Conservation (phyloP, 495 filamentous ascomycete genomes). For the Talaromyces stipitatus region DNA sequence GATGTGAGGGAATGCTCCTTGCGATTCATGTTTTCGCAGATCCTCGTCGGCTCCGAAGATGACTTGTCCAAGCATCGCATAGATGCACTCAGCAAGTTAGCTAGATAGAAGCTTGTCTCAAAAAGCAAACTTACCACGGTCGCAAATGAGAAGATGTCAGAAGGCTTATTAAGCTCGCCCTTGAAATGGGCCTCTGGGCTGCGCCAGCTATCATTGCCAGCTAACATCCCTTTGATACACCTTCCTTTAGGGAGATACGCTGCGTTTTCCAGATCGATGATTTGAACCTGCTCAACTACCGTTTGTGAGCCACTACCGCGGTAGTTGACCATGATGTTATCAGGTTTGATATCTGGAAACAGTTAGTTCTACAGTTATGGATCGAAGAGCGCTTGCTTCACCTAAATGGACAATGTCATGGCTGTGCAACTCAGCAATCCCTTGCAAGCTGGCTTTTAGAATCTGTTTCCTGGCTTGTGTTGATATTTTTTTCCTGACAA, state of each 20-base stretch:
- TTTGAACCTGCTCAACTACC: conserved; percentile 20
- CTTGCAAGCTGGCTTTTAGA: neutral
- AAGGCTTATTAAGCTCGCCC: conserved; percentile 23
- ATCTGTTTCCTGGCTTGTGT: neutral
- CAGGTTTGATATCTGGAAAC: neutral
- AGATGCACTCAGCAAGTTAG: conserved; percentile 23
- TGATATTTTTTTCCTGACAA: neutral
- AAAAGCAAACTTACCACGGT: conserved; percentile 30
- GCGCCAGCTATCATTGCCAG: conserved; percentile 29
- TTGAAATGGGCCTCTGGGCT: conserved; percentile 28
- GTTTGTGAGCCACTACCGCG: conserved; percentile 24
- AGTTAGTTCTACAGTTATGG: conserved; percentile 22
- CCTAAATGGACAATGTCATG: conserved; percentile 22
- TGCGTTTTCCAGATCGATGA: neutral
- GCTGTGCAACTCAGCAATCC: neutral
- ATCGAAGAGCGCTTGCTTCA: conserved; percentile 15
- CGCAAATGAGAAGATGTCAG: conserved; percentile 29
- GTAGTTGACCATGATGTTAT: neutral
- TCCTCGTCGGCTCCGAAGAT: conserved; percentile 18
- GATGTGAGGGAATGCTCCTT: conserved; percentile 13
- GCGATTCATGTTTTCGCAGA: conserved; percentile 11
- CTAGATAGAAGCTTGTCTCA: too few relatives aligned
- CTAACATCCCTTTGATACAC: conserved; percentile 22
- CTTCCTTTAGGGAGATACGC: conserved; percentile 11
- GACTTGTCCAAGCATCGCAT: conserved; percentile 16